phyloP scores from a whole-genome alignment of 1,139 yeast species.

The Saccharomyces uvarum region DNA sequence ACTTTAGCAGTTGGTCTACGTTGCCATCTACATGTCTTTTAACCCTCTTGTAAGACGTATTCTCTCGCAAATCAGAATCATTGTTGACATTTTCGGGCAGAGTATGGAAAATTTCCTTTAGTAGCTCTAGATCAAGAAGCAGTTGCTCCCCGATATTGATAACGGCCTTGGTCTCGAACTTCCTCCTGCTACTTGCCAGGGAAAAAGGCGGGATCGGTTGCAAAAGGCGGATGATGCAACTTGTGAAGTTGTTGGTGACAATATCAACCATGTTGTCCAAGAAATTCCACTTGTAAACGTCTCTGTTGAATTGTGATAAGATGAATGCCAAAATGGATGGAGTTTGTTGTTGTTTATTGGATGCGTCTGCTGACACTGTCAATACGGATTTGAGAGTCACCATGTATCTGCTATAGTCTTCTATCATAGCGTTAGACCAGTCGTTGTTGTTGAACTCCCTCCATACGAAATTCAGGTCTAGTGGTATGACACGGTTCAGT shows the following conservation, averaged over 20 bases:
- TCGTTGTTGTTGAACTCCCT: conserved; percentile 75
- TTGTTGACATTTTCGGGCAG: conserved; percentile 18
- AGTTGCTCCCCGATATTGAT: conserved; percentile 76
- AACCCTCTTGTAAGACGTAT: conserved; percentile 21
- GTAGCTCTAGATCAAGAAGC: conserved; percentile 56
- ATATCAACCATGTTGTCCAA: conserved; percentile 72
- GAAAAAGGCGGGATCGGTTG: conserved; percentile 26
- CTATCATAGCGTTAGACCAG: conserved; percentile 62
- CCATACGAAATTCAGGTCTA: conserved; percentile 66
- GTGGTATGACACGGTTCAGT: conserved; percentile 47
- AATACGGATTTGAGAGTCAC: conserved; percentile 48
- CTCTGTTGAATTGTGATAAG: conserved; percentile 58
- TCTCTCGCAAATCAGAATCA: conserved; percentile 13
- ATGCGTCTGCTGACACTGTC: conserved; percentile 23
- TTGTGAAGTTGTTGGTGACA: conserved; percentile 49
- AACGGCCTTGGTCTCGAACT: conserved; percentile 44
- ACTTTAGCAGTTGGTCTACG: conserved; percentile 16
- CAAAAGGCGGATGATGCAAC: conserved; percentile 45
- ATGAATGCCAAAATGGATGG: conserved; percentile 34
- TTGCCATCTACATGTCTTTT: conserved; percentile 24
- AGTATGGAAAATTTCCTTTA: conserved; percentile 46
- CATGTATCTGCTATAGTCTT: conserved; percentile 66
- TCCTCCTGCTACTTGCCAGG: conserved; percentile 14
- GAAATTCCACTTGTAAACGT: conserved; percentile 61
- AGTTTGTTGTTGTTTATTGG: conserved; percentile 3